Percentiles rank a stretch among this genome's conserved stretches.
Conservation (phyloP, 2,329 filamentous ascomycete genomes). For the Emmonsiellopsis sp. region DNA sequence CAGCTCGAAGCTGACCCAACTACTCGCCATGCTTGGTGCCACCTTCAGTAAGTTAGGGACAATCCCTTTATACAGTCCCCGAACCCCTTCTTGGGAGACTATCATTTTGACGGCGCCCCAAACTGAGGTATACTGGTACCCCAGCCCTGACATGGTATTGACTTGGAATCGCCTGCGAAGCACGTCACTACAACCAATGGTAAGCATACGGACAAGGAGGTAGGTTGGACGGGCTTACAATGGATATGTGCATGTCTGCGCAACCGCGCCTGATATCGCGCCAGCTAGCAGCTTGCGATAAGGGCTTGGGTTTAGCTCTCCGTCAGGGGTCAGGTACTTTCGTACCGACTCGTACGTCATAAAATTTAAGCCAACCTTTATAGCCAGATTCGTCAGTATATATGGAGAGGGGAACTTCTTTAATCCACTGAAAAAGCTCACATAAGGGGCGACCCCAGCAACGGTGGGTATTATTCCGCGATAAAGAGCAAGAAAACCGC, state of each 20-base stretch:
- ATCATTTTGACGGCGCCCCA: conserved; percentile 76
- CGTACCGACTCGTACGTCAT: conserved; percentile 94
- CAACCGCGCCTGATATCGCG: conserved; percentile 89
- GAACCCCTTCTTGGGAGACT: conserved; percentile 68
- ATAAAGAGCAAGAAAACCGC: conserved; percentile 77
- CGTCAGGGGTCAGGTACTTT: conserved; percentile 74
- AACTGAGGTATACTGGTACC: conserved; percentile 86
- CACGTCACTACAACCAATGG: conserved; percentile 56
- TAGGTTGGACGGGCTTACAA: conserved; percentile 51
- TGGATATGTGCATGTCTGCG: conserved; percentile 95
- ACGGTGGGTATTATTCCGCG: conserved; percentile 89
- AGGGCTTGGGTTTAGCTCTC: conserved; percentile 71
- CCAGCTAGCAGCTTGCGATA: conserved; percentile 78
- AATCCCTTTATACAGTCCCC: conserved; percentile 90
- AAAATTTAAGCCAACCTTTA: conserved; percentile 85
- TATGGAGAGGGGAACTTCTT: background rate
- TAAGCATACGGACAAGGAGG: conserved; percentile 7
- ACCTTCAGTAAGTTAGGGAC: conserved; percentile 93
- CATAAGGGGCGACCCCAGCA: conserved; percentile 90
- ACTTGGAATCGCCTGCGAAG: conserved; percentile 91
- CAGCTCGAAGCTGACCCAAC: conserved; percentile 94
- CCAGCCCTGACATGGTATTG: conserved; percentile 98
- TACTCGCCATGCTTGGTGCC: conserved; percentile 95
- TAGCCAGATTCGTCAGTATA: conserved; percentile 13
- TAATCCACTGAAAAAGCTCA: conserved; percentile 33